Evolutionary conservation across 2,329 filamentous ascomycete genomes (phyloP).

Genomic region (Knoxdaviesia proteae): DNA sequence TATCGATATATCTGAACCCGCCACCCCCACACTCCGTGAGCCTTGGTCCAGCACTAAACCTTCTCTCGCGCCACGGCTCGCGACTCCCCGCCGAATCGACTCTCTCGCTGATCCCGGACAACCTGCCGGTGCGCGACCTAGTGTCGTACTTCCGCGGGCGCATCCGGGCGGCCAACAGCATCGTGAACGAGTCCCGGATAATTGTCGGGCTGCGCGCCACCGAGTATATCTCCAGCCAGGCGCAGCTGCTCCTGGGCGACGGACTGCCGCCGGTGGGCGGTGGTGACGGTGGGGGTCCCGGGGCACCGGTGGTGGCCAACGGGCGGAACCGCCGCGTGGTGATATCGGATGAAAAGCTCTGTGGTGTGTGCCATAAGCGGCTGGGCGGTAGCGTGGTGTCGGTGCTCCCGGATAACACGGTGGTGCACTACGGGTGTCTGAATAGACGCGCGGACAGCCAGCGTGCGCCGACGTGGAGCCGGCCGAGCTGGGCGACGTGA

Average conservation of each 20-base stretch:
- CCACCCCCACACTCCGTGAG: conserved; percentile 50
- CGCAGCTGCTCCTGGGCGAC: conserved; percentile 53
- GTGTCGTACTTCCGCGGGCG: conserved; percentile 83
- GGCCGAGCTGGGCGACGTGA: conserved; percentile 14
- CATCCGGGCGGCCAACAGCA: conserved; percentile 67
- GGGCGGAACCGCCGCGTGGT: conserved; percentile 47
- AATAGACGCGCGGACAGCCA: conserved; percentile 20
- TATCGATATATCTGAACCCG: conserved; percentile 75
- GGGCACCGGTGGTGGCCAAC: background rate
- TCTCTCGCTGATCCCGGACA: conserved; percentile 63
- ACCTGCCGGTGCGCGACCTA: conserved; percentile 57
- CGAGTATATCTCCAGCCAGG: conserved; percentile 58
- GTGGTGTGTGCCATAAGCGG: conserved; percentile 81
- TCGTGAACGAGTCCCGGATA: conserved; percentile 62
- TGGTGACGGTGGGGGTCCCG: conserved; percentile 17
- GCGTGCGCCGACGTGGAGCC: conserved; percentile 13
- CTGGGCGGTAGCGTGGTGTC: conserved; percentile 80
- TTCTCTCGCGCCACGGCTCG: conserved; percentile 83
- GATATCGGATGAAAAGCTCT: conserved; percentile 73
- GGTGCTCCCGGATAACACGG: conserved; percentile 64
- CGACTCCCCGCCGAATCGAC: conserved; percentile 76
- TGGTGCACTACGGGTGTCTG: conserved; percentile 67
- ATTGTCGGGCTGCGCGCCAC: conserved; percentile 58
- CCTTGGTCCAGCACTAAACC: conserved; percentile 58
- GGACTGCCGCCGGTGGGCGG: conserved; percentile 17